These are phyloP conservation scores for Cornus kousa DNA, from an alignment of 148 eudicot species.

Conservation along the genomic window DNA sequence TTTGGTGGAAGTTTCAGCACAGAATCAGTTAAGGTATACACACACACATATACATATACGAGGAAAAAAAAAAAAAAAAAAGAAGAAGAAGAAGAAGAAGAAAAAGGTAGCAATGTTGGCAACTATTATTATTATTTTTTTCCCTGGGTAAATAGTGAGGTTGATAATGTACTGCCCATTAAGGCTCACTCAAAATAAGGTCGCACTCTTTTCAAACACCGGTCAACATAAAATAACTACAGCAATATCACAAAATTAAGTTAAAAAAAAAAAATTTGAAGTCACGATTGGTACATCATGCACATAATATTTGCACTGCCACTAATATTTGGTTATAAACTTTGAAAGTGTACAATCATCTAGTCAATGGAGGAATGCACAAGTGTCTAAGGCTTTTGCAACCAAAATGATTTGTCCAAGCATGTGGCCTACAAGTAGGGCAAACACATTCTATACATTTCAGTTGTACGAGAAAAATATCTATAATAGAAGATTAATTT, in stretches of 20 bases:
- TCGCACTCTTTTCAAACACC: conserved; percentile 1
- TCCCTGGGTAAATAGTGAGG: not conserved
- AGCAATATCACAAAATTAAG: not conserved
- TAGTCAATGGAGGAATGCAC: not conserved
- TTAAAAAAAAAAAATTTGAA: not conserved
- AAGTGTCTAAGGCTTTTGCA: not conserved
- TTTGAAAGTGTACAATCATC: not conserved
- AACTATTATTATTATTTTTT: no score
- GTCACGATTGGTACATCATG: not conserved
- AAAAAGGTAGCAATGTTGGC: no score
- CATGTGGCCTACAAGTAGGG: not conserved
- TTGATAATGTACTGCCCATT: not conserved
- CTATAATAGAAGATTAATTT: not conserved
- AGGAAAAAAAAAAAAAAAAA: no score
- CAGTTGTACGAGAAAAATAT: not conserved
- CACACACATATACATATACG: not conserved
- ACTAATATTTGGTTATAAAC: not conserved
- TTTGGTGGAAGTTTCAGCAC: conserved; percentile 1
- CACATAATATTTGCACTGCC: not conserved
- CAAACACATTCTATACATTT: not conserved
- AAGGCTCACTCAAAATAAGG: not conserved
- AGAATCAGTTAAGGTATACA: not conserved
- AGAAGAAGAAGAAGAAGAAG: no score
- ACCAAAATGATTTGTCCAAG: not conserved
- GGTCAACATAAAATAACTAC: not conserved